These are phyloP conservation scores for Tetracladium setigerum DNA, from an alignment of 495 filamentous ascomycete species.

Conservation along the genomic window DNA sequence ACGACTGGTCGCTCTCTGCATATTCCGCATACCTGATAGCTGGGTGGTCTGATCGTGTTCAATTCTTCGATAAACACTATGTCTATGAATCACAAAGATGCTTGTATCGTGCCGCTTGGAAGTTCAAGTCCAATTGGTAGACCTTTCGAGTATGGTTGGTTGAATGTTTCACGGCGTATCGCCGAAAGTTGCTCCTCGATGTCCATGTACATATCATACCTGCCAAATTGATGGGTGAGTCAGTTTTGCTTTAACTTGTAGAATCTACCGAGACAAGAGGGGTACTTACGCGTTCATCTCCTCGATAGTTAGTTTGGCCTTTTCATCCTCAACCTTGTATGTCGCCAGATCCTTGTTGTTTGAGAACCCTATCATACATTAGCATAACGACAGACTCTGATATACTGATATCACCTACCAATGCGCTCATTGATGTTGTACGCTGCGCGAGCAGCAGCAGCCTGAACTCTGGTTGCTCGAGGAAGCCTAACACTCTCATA, in stretches of 20 bases:
- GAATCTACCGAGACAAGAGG: not conserved
- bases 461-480: conserved; percentile 33
- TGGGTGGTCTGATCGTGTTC: too few species aligned
- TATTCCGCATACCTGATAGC: too few species aligned
- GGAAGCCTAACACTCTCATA: conserved; percentile 38
- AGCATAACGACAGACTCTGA: too few species aligned
- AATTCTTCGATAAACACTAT: too few species aligned
- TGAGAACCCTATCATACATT: conserved; percentile 29
- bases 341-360: conserved; percentile 32
- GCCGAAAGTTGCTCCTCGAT: conserved; percentile 32
- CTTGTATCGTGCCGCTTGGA: conserved; percentile 22
- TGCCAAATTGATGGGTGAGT: conserved; percentile 6
- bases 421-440: conserved; percentile 21
- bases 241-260: not conserved
- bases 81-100: too few species aligned
- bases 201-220: conserved; percentile 43
- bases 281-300: conserved; percentile 35
- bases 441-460: conserved; percentile 21
- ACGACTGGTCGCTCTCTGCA: too few species aligned
- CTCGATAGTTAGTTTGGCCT: conserved; percentile 42
- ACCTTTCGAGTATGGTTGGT: conserved; percentile 26
- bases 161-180: conserved; percentile 19
- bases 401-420: not conserved
- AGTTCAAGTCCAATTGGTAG: conserved; percentile 33
- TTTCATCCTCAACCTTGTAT: conserved; percentile 40